Evolutionary conservation across 768 basidiomycete species (phyloP).

Genomic region (Psilocybe subaeruginosa): DNA sequence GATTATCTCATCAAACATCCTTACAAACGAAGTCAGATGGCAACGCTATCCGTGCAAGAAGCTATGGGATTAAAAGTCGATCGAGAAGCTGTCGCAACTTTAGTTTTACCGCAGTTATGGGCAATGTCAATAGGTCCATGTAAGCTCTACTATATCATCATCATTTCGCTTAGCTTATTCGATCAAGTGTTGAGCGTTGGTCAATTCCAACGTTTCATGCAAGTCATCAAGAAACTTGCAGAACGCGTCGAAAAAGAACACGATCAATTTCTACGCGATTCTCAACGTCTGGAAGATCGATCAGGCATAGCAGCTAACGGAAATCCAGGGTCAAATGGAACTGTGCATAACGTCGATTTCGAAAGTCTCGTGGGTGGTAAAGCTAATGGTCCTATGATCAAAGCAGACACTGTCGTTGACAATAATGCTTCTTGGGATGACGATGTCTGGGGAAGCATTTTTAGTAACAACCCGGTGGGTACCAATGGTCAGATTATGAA

Average conservation of each 20-base stretch:
- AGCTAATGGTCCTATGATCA: slow-evolving; percentile 44
- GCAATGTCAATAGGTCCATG: slow-evolving; percentile 96
- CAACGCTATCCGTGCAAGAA: slow-evolving; percentile 88
- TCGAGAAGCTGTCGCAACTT: slow-evolving; percentile 86
- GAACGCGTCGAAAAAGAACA: slow-evolving; percentile 94
- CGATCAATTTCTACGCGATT: slow-evolving; percentile 88
- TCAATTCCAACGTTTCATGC: slow-evolving; percentile 95
- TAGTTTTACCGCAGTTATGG: slow-evolving; percentile 93
- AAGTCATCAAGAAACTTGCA: slow-evolving; percentile 72
- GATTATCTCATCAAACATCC: not conserved
- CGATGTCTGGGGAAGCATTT: slow-evolving; percentile 84
- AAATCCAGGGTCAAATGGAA: slow-evolving; percentile 40
- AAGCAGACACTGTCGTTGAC: slow-evolving; percentile 45
- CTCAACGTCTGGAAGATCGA: slow-evolving; percentile 86
- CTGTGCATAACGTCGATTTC: slow-evolving; percentile 61
- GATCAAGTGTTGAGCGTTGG: slow-evolving; percentile 72
- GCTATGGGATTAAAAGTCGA: slow-evolving; percentile 97
- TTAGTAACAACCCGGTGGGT: slow-evolving; percentile 44
- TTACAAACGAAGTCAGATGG: slow-evolving; percentile 56
- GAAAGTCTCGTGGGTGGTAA: slow-evolving; percentile 77
- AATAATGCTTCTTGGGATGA: slow-evolving; percentile 68
- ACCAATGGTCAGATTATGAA: not conserved
- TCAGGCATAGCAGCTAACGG: slow-evolving; percentile 56
- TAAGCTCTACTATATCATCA: slow-evolving; percentile 38
- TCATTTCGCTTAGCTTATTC: not conserved